These are phyloP conservation scores for Sambucus nigra DNA, from an alignment of 129 eudicot genomes.

Conservation along the genomic window DNA sequence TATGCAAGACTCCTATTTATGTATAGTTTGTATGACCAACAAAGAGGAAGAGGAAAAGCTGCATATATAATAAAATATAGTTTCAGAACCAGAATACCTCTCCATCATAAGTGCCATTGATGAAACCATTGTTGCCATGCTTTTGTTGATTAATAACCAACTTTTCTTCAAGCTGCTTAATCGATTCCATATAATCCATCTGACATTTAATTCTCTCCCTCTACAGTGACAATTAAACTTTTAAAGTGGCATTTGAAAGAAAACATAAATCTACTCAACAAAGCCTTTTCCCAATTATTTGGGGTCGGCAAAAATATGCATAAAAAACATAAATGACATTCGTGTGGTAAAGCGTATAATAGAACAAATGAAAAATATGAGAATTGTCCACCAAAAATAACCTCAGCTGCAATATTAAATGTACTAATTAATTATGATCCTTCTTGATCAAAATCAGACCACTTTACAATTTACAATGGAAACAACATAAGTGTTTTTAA, in stretches of 20 bases:
- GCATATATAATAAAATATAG: neutral
- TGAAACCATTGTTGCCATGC: conserved; percentile 47
- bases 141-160: conserved; percentile 74
- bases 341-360: neutral
- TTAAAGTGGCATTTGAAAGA: conserved; percentile 4
- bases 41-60: neutral
- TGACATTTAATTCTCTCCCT: conserved; percentile 93
- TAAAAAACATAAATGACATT: neutral
- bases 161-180: conserved; percentile 94
- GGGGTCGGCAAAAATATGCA: too few species aligned
- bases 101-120: conserved; percentile 27
- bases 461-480: neutral
- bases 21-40: neutral
- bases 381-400: neutral
- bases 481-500: neutral
- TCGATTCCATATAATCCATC: conserved; percentile 98
- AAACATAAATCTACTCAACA: neutral
- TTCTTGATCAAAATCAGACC: neutral
- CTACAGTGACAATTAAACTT: conserved; percentile 26
- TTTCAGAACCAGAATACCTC: conserved; percentile 41
- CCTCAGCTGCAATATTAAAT: conserved; percentile 4
- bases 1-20: too few species aligned
- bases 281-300: too few species aligned
- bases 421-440: neutral
- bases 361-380: neutral